Percentiles rank a stretch among this genome's conserved stretches.
phyloP scores from a whole-genome alignment of 2,329 filamentous ascomycete genomes.

The Curvularia sp. region DNA sequence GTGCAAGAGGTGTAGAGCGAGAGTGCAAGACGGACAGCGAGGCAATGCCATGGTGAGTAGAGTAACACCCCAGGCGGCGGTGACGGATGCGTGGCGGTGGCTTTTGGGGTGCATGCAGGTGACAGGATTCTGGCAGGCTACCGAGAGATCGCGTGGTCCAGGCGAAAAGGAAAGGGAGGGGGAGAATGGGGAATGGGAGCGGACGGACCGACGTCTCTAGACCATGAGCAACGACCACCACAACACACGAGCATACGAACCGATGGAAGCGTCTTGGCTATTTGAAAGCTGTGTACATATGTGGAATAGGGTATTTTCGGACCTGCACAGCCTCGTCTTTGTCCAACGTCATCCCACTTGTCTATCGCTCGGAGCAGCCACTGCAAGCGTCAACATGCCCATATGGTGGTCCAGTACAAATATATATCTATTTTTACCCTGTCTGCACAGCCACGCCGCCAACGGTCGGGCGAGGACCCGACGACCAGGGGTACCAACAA shows the following conservation, averaged over 20 bases:
- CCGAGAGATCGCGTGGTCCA: slow-evolving; percentile 1
- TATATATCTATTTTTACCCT: slow-evolving; percentile 14
- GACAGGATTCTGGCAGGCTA: slow-evolving; percentile 5
- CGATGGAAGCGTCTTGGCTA: not conserved
- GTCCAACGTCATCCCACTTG: slow-evolving; percentile 4
- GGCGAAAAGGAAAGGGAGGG: not conserved
- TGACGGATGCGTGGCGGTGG: slow-evolving; percentile 6
- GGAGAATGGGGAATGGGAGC: not conserved
- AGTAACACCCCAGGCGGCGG: not conserved
- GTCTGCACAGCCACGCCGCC: slow-evolving; percentile 12
- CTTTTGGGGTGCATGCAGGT: slow-evolving; percentile 1
- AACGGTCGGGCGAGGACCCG: slow-evolving; percentile 5
- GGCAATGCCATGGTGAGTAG: not conserved
- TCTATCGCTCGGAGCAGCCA: slow-evolving; percentile 10
- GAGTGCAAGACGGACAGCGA: not conserved
- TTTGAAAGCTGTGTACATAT: not conserved
- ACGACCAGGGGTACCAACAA: not conserved
- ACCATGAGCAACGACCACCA: not conserved
- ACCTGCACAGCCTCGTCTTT: not conserved
- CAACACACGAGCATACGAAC: not conserved
- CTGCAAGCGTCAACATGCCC: slow-evolving; percentile 4
- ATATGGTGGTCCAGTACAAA: slow-evolving; percentile 7
- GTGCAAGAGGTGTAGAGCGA: too few species aligned
- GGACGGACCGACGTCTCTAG: not conserved
- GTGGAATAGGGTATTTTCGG: not conserved